Evolutionary conservation across 345 rosid genomes (phyloP).

Genomic region (Kandelia obovata): DNA sequence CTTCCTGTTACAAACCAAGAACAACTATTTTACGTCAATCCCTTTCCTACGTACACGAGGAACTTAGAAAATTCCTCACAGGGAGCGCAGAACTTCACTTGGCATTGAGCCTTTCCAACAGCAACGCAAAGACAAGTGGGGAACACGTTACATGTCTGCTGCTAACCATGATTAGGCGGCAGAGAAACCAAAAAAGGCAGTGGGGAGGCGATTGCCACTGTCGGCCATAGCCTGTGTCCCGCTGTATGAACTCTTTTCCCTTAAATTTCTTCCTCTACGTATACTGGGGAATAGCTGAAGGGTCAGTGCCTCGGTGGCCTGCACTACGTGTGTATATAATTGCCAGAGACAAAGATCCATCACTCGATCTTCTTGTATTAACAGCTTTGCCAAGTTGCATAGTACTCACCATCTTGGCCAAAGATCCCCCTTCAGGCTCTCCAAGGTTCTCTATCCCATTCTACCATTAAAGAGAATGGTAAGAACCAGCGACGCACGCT

Average conservation of each 20-base stretch:
- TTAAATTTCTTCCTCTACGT: background rate
- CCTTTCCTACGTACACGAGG: background rate
- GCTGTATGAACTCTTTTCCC: conserved; percentile 3
- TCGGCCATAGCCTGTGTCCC: background rate
- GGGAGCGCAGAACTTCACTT: background rate
- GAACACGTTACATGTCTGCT: too few species aligned
- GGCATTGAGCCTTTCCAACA: background rate
- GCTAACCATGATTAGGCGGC: too few species aligned
- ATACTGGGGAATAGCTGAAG: background rate
- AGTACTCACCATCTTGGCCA: background rate
- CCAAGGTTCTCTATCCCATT: background rate
- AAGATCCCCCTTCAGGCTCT: background rate
- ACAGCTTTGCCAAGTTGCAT: background rate
- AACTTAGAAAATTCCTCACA: background rate
- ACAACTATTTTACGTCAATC: too few species aligned
- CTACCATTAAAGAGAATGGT: background rate
- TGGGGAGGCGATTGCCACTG: background rate
- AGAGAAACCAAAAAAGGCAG: too few species aligned
- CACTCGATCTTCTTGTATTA: conserved; percentile 5
- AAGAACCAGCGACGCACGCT: background rate
- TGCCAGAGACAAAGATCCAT: background rate
- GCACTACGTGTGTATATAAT: background rate
- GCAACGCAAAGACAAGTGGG: too few species aligned
- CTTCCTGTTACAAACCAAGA: too few species aligned
- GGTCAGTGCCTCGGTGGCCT: background rate